Evolutionary conservation across 2,329 filamentous ascomycete species (phyloP), one percentile per base, ranked within the genome.

Genomic region (Blastomyces parvus): DNA sequence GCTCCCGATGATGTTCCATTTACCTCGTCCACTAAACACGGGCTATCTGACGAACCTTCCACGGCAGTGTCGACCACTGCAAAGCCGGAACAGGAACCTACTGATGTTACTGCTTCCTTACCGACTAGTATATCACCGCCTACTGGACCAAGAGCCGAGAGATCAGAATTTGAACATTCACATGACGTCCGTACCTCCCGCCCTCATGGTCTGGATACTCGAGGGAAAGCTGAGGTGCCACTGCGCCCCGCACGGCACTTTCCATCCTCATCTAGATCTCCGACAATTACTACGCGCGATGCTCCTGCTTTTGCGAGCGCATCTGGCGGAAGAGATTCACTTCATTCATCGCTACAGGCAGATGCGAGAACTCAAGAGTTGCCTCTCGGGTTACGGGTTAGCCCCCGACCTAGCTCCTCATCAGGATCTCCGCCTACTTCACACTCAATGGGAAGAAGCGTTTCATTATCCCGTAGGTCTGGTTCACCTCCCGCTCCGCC

Each of bases 81-180:
- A 11, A 59, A 59, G 19, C 4, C 62, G 11, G 70, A 74, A 46
- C 72, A 71, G 63, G 68, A 72, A 36, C 70, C 66, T 1, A 59
- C 59, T 62, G 70, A 73, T 27, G 42, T 60, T 17, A 57, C 67
- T 14, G 42, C 59, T 17, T 58, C 68, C 17, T 58, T 57, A 36
- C n/a, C 67, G 19, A 67, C 68, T 3, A 65, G 67, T 1, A 71
- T 74, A 46, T 74, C 76, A 38, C 76, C 77, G 14, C 78, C 78
- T 13, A 79, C 77, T 9, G 76, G 74, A 13, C 78, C 78, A 9
- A 79, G 78, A 64, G 77, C 77, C 11, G 74, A 75, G n/a, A 71
- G 78, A 27, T 66, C 62, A 22, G 69, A 73, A 13, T 50, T 66
- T 13, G 68, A 69, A 46, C 67, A 67, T 27, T 60, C 66, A 3